Conservation (phyloP, 306 rosid genomes). For the Notholithocarpus densiflorus region DNA sequence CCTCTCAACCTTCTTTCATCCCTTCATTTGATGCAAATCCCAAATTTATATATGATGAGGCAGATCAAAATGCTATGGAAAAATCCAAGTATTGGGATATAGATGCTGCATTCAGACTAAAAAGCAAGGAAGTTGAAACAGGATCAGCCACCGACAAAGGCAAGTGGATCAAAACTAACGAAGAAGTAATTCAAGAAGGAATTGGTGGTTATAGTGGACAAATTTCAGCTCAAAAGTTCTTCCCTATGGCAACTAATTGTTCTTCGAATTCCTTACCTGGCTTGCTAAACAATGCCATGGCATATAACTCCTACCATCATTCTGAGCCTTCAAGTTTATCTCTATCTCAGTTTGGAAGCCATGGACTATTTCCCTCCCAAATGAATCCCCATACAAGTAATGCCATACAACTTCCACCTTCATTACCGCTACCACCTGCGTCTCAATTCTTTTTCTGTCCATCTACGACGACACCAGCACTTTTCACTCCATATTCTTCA, state of each 20-base stretch:
- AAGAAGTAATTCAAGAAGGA: slow-evolving; percentile 19
- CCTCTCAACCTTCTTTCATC: slow-evolving; percentile 33
- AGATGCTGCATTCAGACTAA: slow-evolving; percentile 12
- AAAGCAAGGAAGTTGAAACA: slow-evolving; percentile 28
- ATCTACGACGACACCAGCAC: slow-evolving; percentile 33
- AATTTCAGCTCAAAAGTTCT: slow-evolving; percentile 51
- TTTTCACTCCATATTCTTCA: slow-evolving; percentile 47
- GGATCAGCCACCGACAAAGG: slow-evolving; percentile 29
- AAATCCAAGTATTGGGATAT: slow-evolving; percentile 27
- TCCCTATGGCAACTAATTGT: slow-evolving; percentile 30
- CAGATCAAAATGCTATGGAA: slow-evolving; percentile 15
- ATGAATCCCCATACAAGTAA: slow-evolving; percentile 26
- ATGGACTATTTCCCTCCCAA: slow-evolving; percentile 47
- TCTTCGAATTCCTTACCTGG: slow-evolving; percentile 39
- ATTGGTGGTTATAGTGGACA: slow-evolving; percentile 13
- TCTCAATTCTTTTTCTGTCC: slow-evolving; percentile 49
- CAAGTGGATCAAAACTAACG: slow-evolving; percentile 44
- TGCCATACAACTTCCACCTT: slow-evolving; percentile 32
- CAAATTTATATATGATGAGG: slow-evolving; percentile 15
- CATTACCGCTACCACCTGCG: slow-evolving; percentile 24
- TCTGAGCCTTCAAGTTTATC: slow-evolving; percentile 51
- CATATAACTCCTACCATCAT: slow-evolving; percentile 31
- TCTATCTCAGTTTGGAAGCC: slow-evolving; percentile 62
- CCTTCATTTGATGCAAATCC: slow-evolving; percentile 35
- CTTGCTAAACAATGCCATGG: slow-evolving; percentile 38